Evolutionary conservation across 805 yeast species (phyloP).

Genomic region (Deakozyma indianensis): DNA sequence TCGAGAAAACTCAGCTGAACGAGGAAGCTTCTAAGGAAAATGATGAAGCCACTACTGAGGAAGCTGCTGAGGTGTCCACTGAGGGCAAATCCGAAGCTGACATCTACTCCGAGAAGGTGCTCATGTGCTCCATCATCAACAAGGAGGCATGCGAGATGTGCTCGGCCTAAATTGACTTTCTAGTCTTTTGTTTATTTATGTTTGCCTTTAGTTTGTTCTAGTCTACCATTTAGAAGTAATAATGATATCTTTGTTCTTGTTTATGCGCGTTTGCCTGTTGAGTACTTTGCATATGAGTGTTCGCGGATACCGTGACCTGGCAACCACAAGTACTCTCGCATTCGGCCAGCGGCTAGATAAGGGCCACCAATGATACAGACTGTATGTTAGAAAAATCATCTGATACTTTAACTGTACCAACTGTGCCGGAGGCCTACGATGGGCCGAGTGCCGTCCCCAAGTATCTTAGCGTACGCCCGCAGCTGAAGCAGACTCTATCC

Average conservation of each 20-base stretch:
- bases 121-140: constrained; percentile 93
- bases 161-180: constrained; percentile 52
- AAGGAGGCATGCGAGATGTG: constrained; percentile 99
- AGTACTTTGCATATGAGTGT: background rate
- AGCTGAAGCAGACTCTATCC: background rate
- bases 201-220: background rate
- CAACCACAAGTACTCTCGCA: too few species aligned
- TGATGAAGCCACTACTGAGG: constrained; percentile 27
- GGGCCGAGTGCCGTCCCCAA: background rate
- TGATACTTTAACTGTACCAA: too few species aligned
- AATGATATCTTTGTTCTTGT: too few species aligned
- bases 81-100: constrained; percentile 43
- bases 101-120: constrained; percentile 81
- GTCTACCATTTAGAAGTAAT: constrained; percentile 2
- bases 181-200: background rate
- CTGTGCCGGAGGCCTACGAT: too few species aligned
- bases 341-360: too few species aligned
- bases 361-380: too few species aligned
- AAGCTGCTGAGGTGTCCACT: constrained; percentile 14
- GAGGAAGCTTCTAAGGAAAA: constrained; percentile 24
- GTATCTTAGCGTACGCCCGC: background rate
- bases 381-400: too few species aligned
- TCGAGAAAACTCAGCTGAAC: constrained; percentile 10
- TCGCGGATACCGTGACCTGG: too few species aligned
- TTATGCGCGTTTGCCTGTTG: too few species aligned